Conservation (phyloP, 2,329 filamentous ascomycete species). For the Aspergillus udagawae region DNA sequence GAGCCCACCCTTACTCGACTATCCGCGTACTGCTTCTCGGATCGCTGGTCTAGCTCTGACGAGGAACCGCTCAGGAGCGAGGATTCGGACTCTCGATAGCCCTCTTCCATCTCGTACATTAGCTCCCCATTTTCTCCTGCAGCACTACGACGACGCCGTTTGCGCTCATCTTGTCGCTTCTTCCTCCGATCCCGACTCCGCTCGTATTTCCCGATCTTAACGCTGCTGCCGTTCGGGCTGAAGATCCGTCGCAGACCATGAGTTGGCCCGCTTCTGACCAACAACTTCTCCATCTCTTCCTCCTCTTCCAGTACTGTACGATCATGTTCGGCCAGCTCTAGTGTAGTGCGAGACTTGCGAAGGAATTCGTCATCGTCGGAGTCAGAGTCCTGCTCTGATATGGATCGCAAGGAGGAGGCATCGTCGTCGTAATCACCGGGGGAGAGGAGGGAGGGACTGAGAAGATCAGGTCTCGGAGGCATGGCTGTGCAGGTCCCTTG, state of each 20-base stretch:
- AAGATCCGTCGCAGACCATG: constrained; percentile 39
- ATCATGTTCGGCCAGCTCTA: constrained; percentile 67
- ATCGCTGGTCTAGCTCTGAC: constrained; percentile 49
- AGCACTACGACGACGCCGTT: constrained; percentile 49
- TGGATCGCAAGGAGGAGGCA: constrained; percentile 60
- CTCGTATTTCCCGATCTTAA: constrained; percentile 49
- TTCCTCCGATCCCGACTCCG: constrained; percentile 50
- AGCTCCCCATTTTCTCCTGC: constrained; percentile 66
- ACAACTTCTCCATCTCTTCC: constrained; percentile 54
- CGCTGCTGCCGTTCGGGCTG: constrained; percentile 43
- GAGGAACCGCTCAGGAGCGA: constrained; percentile 57
- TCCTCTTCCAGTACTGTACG: constrained; percentile 69
- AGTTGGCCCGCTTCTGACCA: constrained; percentile 38
- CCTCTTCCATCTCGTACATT: constrained; percentile 90
- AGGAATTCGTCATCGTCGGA: constrained; percentile 71
- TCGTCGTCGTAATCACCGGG: constrained; percentile 65
- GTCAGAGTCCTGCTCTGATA: constrained; percentile 66
- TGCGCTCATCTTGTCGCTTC: constrained; percentile 35
- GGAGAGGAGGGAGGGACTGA: constrained; percentile 53
- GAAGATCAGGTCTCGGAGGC: constrained; percentile 21
- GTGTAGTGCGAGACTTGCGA: constrained; percentile 61
- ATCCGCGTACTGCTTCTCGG: constrained; percentile 29
- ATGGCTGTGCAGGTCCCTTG: constrained; percentile 8
- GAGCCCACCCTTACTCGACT: constrained; percentile 21
- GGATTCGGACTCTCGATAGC: constrained; percentile 59